Conservation (phyloP, 371 early-diverging fungal genomes). For the Syncephalis fuscata region DNA sequence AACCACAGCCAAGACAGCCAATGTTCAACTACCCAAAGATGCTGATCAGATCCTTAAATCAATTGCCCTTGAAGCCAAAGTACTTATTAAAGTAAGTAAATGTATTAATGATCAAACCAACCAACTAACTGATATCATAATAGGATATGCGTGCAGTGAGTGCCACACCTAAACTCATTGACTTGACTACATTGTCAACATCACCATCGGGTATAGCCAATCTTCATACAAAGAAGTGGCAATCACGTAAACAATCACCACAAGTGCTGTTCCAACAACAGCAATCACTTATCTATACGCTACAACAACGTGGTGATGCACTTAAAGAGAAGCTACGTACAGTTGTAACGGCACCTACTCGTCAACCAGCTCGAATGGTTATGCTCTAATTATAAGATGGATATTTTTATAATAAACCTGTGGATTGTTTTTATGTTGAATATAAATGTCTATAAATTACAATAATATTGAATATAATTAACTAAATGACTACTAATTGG, state of each 20-base stretch:
- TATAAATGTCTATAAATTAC: too few relatives aligned
- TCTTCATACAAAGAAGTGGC: conserved; percentile 24
- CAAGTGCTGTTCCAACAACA: conserved; percentile 54
- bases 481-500: too few relatives aligned
- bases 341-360: too few relatives aligned
- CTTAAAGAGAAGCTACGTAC: too few relatives aligned
- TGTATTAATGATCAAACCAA: neutral
- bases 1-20: conserved; percentile 1
- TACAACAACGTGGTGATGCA: conserved; percentile 29
- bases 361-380: too few relatives aligned
- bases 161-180: conserved; percentile 34
- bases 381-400: too few relatives aligned
- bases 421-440: too few relatives aligned
- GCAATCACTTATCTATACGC: conserved; percentile 43
- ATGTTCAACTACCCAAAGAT: conserved; percentile 2
- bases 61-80: conserved; percentile 15
- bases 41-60: conserved; percentile 12
- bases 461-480: too few relatives aligned
- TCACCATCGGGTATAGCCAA: neutral
- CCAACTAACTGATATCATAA: neutral
- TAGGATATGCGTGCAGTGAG: conserved; percentile 24
- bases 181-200: conserved; percentile 12
- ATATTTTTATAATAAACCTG: too few relatives aligned
- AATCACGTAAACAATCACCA: conserved; percentile 31
- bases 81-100: conserved; percentile 13